phyloP scores from a whole-genome alignment of 192 early-diverging fungal species.

The Spizellomyces punctatus region DNA sequence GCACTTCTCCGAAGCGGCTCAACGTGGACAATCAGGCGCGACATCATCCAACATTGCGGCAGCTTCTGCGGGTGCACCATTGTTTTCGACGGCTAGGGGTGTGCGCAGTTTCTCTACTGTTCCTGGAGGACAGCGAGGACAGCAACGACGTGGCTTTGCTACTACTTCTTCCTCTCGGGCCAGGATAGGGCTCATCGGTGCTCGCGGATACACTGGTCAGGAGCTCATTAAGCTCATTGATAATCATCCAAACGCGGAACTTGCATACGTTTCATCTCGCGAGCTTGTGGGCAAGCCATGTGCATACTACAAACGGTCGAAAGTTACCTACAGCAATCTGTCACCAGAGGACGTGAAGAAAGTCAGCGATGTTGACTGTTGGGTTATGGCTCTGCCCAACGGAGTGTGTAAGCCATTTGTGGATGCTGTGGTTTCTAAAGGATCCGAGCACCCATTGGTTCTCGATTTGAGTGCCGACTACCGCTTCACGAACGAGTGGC shows the following conservation, averaged over 20 bases:
- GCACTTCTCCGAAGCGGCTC: conserved; percentile 29
- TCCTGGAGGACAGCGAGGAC: neutral
- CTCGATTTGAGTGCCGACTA: conserved; percentile 93
- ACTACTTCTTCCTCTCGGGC: conserved; percentile 2
- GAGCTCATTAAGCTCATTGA: conserved; percentile 89
- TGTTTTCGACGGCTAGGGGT: neutral
- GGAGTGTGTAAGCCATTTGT: conserved; percentile 94
- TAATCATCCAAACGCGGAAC: conserved; percentile 80
- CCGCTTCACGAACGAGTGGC: conserved; percentile 86
- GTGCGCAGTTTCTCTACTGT: conserved; percentile 19
- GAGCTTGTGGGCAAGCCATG: conserved; percentile 90
- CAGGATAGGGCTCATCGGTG: conserved; percentile 88
- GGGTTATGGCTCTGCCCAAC: conserved; percentile 97
- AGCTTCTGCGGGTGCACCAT: conserved; percentile 4
- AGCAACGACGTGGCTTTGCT: conserved; percentile 12
- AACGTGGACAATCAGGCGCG: neutral
- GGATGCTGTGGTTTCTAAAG: conserved; percentile 54
- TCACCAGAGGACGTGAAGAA: conserved; percentile 63
- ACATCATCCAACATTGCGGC: conserved; percentile 26
- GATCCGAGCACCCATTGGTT: conserved; percentile 4
- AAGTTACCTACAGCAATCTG: conserved; percentile 80
- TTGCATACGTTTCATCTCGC: conserved; percentile 90
- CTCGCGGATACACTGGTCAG: conserved; percentile 95
- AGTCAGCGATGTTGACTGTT: conserved; percentile 82
- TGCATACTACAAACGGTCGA: conserved; percentile 70